Evolutionary conservation across 2,329 filamentous ascomycete species (phyloP), one percentile per base, ranked within the genome.

Genomic region (Fusarium paranaense): DNA sequence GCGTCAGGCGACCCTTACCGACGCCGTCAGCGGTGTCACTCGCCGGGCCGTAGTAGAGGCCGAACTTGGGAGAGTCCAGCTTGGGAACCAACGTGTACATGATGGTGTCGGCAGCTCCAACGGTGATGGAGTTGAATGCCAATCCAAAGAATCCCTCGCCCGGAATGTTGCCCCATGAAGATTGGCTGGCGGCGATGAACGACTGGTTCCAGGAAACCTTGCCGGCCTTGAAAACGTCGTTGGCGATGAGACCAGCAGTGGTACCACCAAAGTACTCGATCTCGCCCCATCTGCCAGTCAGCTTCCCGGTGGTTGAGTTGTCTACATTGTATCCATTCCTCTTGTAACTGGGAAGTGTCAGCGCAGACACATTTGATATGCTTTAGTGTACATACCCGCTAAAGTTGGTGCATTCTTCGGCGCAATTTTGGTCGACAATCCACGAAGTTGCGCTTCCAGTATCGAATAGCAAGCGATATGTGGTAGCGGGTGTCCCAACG

Each of bases 111-210:
- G 81, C 78, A 22, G 71, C 75, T 54, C 75, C 78, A 14, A 78
- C 80, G 38, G 78, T 67, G 70, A 83, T 83, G 42, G 78, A 78
- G 58, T 72, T 73, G 59, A 83, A 84, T 9, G 78, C 80, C 18
- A 83, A 71, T 3, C 82, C 82, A 30, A 84, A 66, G 72, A 84
- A 83, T 32, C 82, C 82, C 61, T 83, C 82, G 6, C 76, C 78
- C 0, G 82, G 75, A 20, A 79, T 71, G 27, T 73, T 73, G 1
- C 66, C 63, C 81, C 81, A 83, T n/a, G 74, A 75, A 59, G 67
- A 78, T 66, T 77, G 62, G 66, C 78, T 78, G 40, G 78, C 79
- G 4, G 77, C 72, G 33, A 84, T 72, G 68, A 82, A 82, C 20
- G 74, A 72, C 72, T 82, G 80, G 8, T 69, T 72, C 81, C 81